A percentile compares a stretch with the other conserved stretches of the same genome.
Evolutionary conservation across 2,329 filamentous ascomycete species (phyloP).

Genomic region (Fonsecaea erecta): DNA sequence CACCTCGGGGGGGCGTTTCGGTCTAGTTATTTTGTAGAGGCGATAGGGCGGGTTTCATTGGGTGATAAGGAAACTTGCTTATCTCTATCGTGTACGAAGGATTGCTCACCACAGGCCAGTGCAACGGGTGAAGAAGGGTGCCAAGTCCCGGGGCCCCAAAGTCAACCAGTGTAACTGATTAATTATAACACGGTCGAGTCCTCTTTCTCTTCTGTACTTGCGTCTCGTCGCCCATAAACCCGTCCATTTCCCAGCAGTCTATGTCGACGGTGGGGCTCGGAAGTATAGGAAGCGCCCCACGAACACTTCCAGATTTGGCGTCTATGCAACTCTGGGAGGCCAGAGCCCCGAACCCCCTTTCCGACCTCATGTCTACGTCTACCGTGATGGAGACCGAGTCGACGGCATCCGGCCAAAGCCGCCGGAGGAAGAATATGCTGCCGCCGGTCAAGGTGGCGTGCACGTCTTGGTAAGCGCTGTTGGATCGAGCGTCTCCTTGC

Average conservation of each 20-base stretch:
- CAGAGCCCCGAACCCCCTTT: background rate
- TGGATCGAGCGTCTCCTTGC: background rate
- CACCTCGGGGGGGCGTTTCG: background rate
- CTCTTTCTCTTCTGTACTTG: background rate
- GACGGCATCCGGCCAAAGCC: background rate
- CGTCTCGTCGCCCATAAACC: background rate
- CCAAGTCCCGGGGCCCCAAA: conserved; percentile 4
- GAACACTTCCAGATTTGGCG: background rate
- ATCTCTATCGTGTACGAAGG: conserved; percentile 2
- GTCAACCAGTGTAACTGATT: no score
- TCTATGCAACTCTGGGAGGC: background rate
- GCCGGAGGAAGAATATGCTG: background rate
- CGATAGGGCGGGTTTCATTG: background rate
- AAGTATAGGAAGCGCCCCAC: background rate
- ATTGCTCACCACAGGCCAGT: background rate
- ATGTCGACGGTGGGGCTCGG: background rate
- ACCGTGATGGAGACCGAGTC: background rate
- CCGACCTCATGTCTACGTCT: conserved; percentile 4
- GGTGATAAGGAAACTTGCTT: conserved; percentile 10
- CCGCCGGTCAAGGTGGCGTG: conserved; percentile 23
- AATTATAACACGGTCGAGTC: background rate
- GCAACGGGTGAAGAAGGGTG: background rate
- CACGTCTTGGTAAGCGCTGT: conserved; percentile 17
- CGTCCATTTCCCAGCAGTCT: background rate
- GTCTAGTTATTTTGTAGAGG: background rate